phyloP scores from a whole-genome alignment of 495 filamentous ascomycete species.

The Halenospora varia region DNA sequence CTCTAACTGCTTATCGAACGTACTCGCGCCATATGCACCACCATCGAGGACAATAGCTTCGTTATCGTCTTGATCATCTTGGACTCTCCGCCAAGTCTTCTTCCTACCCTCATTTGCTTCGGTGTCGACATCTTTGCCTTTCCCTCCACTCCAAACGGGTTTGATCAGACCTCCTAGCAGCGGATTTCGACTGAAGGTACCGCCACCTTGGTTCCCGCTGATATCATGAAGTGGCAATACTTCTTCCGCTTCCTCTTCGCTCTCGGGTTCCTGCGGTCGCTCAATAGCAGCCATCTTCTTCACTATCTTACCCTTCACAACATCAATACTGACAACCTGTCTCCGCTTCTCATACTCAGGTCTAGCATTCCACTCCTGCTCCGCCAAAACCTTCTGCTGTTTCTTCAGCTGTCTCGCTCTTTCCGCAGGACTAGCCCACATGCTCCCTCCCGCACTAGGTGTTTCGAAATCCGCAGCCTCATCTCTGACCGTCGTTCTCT shows the following conservation, averaged over 20 bases:
- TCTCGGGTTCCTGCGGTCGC: constrained; percentile 40
- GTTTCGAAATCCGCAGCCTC: constrained; percentile 93
- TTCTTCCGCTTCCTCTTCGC: constrained; percentile 34
- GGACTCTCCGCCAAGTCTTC: constrained; percentile 79
- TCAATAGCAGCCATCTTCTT: constrained; percentile 66
- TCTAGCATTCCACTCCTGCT: constrained; percentile 85
- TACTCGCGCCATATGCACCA: constrained; percentile 56
- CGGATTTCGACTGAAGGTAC: constrained; percentile 80
- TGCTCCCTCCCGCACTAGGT: constrained; percentile 59
- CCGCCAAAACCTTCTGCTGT: constrained; percentile 81
- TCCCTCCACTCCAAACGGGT: constrained; percentile 60
- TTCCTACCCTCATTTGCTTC: constrained; percentile 34
- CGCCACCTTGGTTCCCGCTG: constrained; percentile 36
- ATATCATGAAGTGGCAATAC: constrained; percentile 22
- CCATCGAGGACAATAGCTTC: constrained; percentile 91
- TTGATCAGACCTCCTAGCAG: constrained; percentile 74
- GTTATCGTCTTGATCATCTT: constrained; percentile 87
- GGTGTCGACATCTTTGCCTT: constrained; percentile 18
- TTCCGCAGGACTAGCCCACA: constrained; percentile 88
- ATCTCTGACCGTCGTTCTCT: constrained; percentile 82
- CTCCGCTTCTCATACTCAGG: constrained; percentile 93
- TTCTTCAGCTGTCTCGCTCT: constrained; percentile 81
- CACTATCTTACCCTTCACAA: constrained; percentile 71
- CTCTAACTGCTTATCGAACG: constrained; percentile 30
- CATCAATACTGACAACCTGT: constrained; percentile 81